Evolutionary conservation across 2,329 filamentous ascomycete species (phyloP), one percentile per base, ranked within the genome.

Genomic region (Lojkania enalia): DNA sequence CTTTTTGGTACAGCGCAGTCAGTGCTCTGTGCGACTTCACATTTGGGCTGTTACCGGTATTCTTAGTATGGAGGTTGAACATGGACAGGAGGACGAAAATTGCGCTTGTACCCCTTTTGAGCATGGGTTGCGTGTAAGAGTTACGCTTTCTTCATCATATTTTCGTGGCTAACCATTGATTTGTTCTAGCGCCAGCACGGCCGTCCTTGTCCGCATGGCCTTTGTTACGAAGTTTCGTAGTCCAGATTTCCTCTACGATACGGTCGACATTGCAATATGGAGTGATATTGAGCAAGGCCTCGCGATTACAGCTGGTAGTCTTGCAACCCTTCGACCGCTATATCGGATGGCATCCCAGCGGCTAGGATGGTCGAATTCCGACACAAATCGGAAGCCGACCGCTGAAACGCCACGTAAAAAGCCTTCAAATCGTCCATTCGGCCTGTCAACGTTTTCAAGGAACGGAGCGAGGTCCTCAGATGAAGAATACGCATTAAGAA

Each of bases 1-100:
- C 74, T 0, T 73, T 76, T 21, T 61, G 74, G 0, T 77, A 80
- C 60, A 75, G 75, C 30, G 70, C 67, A 15, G 58, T 79, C 20
- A 72, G 69, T 19, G 74, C 73, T 5, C 45, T 74, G 4, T 72
- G 68, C 32, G 78, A 82, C 49, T 75, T 77, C 63, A 70, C 71
- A 1, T 69, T 80, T 11, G 77, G 74, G 2, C 55, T 78, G 3
- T 57, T 82, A 3, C 79, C 79, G 0, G 69, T 79, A 5, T 71
- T 72, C 11, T 71, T 82, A 29, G 65, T 82, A 0, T 79, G 77
- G 74, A 64, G 73, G 15, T 66, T 80, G 25, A 72, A 76, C 45
- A 76, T 81, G 64, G 74, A 73, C 31, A 60, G 59, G 29, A 66
- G 69, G 27, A 76, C 73, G 3, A 80, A 79, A 52, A 40, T 73